Evolutionary conservation across 1,139 yeast species (phyloP).

Genomic region (Protomyces gravidus): DNA sequence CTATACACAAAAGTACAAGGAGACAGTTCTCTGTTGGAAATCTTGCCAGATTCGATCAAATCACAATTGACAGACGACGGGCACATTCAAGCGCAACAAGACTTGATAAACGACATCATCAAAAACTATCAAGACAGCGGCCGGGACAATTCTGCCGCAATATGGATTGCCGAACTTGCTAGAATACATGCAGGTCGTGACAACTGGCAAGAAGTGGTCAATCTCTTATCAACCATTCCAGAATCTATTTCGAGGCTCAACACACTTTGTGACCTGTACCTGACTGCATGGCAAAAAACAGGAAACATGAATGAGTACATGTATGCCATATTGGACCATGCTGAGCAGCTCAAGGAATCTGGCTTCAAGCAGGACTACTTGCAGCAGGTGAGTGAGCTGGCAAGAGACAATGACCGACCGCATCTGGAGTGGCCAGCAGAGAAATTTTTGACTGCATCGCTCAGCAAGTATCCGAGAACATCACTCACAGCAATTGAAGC

Average conservation of each 20-base stretch:
- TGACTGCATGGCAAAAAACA: neutral
- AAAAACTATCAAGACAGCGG: neutral
- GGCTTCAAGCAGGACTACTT: neutral
- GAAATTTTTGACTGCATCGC: neutral
- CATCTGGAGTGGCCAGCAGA: neutral
- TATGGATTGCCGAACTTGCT: neutral
- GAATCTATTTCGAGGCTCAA: neutral
- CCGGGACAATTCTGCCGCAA: neutral
- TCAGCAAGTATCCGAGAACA: neutral
- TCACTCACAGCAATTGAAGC: neutral
- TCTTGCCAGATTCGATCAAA: neutral
- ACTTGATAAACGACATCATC: neutral
- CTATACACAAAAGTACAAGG: neutral
- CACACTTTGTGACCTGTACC: neutral
- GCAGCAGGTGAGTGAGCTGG: neutral
- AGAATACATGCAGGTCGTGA: neutral
- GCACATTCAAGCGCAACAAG: neutral
- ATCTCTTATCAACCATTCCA: neutral
- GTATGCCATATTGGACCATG: neutral
- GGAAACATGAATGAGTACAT: neutral
- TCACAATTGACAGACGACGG: neutral
- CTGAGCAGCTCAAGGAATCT: neutral
- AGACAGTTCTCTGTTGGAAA: neutral
- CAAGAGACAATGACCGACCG: neutral
- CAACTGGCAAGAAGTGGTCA: neutral